Evolutionary conservation across 345 rosid genomes (phyloP).

Genomic region (Populus ilicifolia): DNA sequence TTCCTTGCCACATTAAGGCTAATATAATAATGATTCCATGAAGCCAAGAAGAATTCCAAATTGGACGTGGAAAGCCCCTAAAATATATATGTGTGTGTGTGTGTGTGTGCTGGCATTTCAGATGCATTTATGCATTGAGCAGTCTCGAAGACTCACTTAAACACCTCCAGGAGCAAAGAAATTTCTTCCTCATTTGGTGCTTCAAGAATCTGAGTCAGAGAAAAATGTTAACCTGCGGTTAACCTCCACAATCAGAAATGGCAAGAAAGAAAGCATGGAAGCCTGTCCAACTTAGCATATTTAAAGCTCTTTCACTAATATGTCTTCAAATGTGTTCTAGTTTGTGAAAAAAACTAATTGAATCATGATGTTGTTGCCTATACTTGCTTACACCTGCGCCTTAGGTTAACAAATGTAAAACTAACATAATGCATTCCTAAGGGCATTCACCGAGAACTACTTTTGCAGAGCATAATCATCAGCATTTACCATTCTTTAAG

Average conservation of each 20-base stretch:
- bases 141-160: slow-evolving; percentile 53
- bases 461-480: slow-evolving; percentile 1
- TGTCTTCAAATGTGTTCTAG: not conserved
- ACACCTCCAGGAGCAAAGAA: slow-evolving; percentile 76
- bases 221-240: slow-evolving; percentile 19
- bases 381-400: not conserved
- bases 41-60: not conserved
- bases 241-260: slow-evolving; percentile 18
- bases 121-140: slow-evolving; percentile 8
- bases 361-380: not conserved
- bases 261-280: slow-evolving; percentile 4
- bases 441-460: not conserved
- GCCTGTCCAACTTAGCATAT: not conserved
- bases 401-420: not conserved
- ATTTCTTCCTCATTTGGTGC: slow-evolving; percentile 90
- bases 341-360: not conserved
- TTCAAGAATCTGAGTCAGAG: slow-evolving; percentile 77
- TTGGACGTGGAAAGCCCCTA: not conserved
- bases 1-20: slow-evolving; percentile 1
- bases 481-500: not conserved
- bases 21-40: not conserved
- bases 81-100: not conserved
- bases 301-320: not conserved
- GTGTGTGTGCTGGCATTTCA: not conserved
- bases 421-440: not conserved